Conservation (phyloP, 139 green algal species). For the Tetratostichococcus sp. region DNA sequence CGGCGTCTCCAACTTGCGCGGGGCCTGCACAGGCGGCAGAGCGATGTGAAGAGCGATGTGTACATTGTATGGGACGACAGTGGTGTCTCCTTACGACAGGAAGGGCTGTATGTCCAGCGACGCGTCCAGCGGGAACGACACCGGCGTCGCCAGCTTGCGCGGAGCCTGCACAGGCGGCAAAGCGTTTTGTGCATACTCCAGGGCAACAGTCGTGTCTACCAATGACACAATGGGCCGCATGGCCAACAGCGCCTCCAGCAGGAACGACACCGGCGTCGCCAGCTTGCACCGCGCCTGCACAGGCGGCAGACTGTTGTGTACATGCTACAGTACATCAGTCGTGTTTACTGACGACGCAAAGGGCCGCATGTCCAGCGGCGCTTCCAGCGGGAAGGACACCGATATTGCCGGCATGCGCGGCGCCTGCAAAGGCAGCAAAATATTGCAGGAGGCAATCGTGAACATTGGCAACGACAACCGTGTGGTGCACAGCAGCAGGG, state of each 20-base stretch:
- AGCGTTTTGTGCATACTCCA: too few relatives aligned
- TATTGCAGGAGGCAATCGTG: too few relatives aligned
- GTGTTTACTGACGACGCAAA: conserved; percentile 68
- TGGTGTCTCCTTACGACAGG: too few relatives aligned
- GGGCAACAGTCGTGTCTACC: too few relatives aligned
- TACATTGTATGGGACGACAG: too few relatives aligned
- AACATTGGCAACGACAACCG: too few relatives aligned
- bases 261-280: conserved; percentile 71
- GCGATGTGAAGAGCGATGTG: too few relatives aligned
- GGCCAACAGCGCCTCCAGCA: conserved; percentile 50
- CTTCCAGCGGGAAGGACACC: conserved; percentile 61
- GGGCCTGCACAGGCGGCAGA: conserved; percentile 3
- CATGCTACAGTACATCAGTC: too few relatives aligned
- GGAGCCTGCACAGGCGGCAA: background rate
- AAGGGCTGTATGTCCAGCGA: too few relatives aligned
- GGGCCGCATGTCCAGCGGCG: conserved; percentile 68
- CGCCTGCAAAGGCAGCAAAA: background rate
- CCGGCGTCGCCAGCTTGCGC: background rate
- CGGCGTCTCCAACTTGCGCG: conserved; percentile 70
- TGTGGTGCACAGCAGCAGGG: too few relatives aligned
- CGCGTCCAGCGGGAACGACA: too few relatives aligned
- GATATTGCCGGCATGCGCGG: conserved; percentile 70
- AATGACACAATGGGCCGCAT: conserved; percentile 70
- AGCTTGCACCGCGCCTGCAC: conserved; percentile 55
- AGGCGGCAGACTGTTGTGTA: background rate